A percentile compares a stretch with the other conserved stretches of the same genome.
phyloP scores from a whole-genome alignment of 2,329 filamentous ascomycete genomes.

The Metarhizium robertsii region DNA sequence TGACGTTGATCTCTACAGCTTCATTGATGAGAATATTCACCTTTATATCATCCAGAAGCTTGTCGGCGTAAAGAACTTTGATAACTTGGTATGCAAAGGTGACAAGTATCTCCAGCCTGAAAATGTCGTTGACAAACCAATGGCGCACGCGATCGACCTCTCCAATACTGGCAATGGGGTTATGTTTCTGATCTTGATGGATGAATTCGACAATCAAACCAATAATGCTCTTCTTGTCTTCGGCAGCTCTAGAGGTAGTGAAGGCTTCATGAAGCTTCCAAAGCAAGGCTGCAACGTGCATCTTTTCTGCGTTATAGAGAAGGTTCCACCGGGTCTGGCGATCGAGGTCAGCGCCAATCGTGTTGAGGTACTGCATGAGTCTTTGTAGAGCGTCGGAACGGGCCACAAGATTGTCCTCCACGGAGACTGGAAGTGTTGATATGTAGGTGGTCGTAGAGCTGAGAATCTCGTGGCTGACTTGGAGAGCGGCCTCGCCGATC shows the following conservation, averaged over 20 bases:
- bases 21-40: constrained; percentile 54
- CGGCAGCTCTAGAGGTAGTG: constrained; percentile 46
- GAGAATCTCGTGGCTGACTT: constrained; percentile 74
- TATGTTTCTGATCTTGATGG: constrained; percentile 65
- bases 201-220: constrained; percentile 68
- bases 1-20: constrained; percentile 55
- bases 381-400: constrained; percentile 66
- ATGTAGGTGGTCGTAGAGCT: constrained; percentile 68
- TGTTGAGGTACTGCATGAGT: constrained; percentile 62
- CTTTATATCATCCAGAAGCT: constrained; percentile 42
- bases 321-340: constrained; percentile 66
- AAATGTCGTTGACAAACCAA: constrained; percentile 74
- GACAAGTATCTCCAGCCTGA: constrained; percentile 63
- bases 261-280: constrained; percentile 75
- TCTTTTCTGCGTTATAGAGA: constrained; percentile 83
- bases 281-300: constrained; percentile 67
- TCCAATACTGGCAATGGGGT: constrained; percentile 52
- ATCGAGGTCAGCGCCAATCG: constrained; percentile 56
- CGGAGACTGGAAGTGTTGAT: constrained; percentile 59
- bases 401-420: constrained; percentile 71
- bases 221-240: constrained; percentile 60
- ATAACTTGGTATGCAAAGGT: constrained; percentile 73
- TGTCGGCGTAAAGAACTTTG: constrained; percentile 59
- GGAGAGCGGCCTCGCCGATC: constrained; percentile 65
- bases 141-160: constrained; percentile 74